phyloP scores from a whole-genome alignment of 2,329 filamentous ascomycete genomes.

The Diaporthe australafricana region DNA sequence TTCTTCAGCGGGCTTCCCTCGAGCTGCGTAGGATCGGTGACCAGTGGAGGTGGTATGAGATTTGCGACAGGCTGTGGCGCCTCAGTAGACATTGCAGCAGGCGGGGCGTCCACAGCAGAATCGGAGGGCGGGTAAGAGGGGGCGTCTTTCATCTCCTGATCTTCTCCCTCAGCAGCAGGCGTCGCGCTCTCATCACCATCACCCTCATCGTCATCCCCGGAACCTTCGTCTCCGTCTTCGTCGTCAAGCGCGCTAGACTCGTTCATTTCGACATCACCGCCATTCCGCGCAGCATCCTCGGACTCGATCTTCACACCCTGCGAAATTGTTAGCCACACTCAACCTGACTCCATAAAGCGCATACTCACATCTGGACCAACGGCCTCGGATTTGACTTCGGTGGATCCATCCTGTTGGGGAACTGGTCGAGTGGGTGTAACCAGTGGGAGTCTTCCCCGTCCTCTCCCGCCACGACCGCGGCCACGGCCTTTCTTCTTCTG shows the following conservation, averaged over 20 bases:
- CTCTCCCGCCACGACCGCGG: slow-evolving; percentile 79
- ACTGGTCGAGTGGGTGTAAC: slow-evolving; percentile 46
- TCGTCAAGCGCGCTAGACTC: slow-evolving; percentile 62
- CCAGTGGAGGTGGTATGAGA: slow-evolving; percentile 44
- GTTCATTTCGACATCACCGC: slow-evolving; percentile 64
- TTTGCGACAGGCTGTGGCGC: slow-evolving; percentile 47
- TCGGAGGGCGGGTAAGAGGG: slow-evolving; percentile 26
- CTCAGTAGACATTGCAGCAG: slow-evolving; percentile 45
- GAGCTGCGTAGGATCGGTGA: slow-evolving; percentile 47
- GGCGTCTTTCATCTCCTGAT: slow-evolving; percentile 44
- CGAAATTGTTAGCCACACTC: slow-evolving; percentile 37
- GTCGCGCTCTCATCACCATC: slow-evolving; percentile 57
- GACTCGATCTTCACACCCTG: slow-evolving; percentile 56
- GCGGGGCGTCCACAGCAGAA: not conserved
- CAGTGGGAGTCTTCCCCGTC: slow-evolving; percentile 71
- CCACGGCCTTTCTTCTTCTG: slow-evolving; percentile 77
- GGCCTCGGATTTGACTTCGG: slow-evolving; percentile 52
- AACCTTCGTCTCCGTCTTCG: slow-evolving; percentile 60
- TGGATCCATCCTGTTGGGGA: slow-evolving; percentile 52
- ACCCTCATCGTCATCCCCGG: slow-evolving; percentile 60
- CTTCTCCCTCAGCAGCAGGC: slow-evolving; percentile 42
- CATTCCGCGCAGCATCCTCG: slow-evolving; percentile 54
- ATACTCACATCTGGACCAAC: slow-evolving; percentile 53
- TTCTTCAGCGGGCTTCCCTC: slow-evolving; percentile 67
- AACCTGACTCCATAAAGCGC: not conserved